Conservation (phyloP, 768 basidiomycete genomes). For the Trametes cingulata region DNA sequence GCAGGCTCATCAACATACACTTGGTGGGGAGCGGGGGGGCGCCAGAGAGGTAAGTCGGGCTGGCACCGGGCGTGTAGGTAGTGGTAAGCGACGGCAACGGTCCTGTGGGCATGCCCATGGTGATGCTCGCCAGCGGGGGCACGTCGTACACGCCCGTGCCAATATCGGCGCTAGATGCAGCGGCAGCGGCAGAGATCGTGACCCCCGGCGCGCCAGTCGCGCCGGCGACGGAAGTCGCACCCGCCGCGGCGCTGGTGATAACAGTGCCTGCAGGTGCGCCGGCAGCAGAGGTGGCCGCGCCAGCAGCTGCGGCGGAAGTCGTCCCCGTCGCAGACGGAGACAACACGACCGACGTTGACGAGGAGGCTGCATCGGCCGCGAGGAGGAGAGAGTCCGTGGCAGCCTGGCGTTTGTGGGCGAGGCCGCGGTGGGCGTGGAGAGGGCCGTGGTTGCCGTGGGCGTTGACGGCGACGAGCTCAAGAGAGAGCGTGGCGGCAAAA, state of each 20-base stretch:
- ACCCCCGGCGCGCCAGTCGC: constrained; percentile 16
- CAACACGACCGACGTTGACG: neutral
- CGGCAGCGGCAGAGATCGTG: constrained; percentile 10
- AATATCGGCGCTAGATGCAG: constrained; percentile 16
- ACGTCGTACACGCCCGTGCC: constrained; percentile 44
- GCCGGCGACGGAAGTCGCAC: constrained; percentile 19
- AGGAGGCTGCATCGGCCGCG: constrained; percentile 17
- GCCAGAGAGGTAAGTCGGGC: constrained; percentile 56
- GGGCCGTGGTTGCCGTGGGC: constrained; percentile 6
- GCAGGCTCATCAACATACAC: constrained; percentile 45
- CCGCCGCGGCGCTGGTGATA: neutral
- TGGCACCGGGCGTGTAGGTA: constrained; percentile 60
- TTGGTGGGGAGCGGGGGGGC: constrained; percentile 65
- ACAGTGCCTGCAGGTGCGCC: constrained; percentile 2
- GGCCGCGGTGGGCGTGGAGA: constrained; percentile 5
- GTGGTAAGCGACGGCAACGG: constrained; percentile 49
- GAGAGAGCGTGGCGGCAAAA: constrained; percentile 23
- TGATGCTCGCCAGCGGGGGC: constrained; percentile 60
- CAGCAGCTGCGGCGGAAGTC: constrained; percentile 37
- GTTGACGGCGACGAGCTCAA: constrained; percentile 19
- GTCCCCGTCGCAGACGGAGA: constrained; percentile 16
- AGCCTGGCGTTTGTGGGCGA: constrained; percentile 21
- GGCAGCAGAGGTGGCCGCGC: neutral
- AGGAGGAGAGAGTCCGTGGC: neutral
- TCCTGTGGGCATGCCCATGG: constrained; percentile 61